Conservation (phyloP, 2,329 filamentous ascomycete species). For the Fusarium ramigenum region DNA sequence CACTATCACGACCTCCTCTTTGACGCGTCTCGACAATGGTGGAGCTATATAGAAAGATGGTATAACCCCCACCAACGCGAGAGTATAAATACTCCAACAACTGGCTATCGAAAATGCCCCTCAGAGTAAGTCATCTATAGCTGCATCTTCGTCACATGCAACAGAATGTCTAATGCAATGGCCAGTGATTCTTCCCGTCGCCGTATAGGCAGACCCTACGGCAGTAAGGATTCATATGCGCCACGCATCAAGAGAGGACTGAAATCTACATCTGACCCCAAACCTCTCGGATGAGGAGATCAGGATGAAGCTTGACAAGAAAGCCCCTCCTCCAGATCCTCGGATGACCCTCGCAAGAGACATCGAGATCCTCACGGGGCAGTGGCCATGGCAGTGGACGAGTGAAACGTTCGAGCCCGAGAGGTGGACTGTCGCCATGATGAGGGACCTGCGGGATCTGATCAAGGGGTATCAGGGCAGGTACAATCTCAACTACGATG, state of each 20-base stretch:
- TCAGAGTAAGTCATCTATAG: not conserved
- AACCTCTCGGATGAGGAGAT: not conserved
- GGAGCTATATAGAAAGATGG: not conserved
- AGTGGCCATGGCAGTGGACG: not conserved
- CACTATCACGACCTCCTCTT: not conserved
- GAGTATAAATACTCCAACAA: not conserved
- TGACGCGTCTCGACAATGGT: not conserved
- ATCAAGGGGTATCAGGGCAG: not conserved
- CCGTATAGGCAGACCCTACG: not conserved
- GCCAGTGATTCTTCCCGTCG: not conserved
- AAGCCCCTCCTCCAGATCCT: not conserved
- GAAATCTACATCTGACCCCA: not conserved
- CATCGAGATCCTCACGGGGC: not conserved
- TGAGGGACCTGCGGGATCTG: not conserved
- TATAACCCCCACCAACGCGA: not conserved
- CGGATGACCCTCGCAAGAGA: not conserved
- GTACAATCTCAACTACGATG: too few relatives aligned
- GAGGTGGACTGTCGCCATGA: not conserved
- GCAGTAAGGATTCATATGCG: not conserved
- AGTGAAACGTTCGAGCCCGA: not conserved
- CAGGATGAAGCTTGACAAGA: not conserved
- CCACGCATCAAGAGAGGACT: not conserved
- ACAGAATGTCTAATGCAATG: not conserved
- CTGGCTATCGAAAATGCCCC: fast-evolving
- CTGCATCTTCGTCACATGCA: not conserved